Evolutionary conservation across 805 yeast genomes (phyloP), one percentile per base, ranked within the genome.

Genomic region (Saccharomycopsis sp.): DNA sequence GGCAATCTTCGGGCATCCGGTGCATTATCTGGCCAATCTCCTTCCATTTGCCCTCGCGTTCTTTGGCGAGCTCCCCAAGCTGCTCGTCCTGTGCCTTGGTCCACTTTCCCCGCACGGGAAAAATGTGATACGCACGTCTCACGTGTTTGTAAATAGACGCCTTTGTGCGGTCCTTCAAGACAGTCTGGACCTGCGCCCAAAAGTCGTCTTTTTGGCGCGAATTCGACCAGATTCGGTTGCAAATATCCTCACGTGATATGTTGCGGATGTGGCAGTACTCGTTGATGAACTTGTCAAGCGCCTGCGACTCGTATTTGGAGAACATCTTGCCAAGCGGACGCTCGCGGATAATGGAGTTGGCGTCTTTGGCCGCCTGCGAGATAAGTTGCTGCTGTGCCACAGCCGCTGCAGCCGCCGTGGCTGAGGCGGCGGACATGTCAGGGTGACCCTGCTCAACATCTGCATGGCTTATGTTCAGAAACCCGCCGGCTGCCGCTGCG

Each of bases 1-100:
- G 80, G 71, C 97, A 92, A 72, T 93, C 98, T 68, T 93, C 98
- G 0, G 98, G 97, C 98, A 93, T 93, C 66, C 98, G 78, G 14
- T 88, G 89, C 82, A 93, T 76, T 5, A 76, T 74, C 56, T 79
- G 79, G 5, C 97, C 97, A 61, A 93, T 88, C 47, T 77, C 76
- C 64, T 89, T 89, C 98, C 98, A 93, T 67, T 87, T 90, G 17
- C 94, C 90, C 59, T 85, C 89, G 64, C 82, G 80, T 24, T 84
- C 82, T 8, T 78, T 70, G 9, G 89, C 88, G 55, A 89, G 73
- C 56, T 78, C 78, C 1, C 83, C 82, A 56, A 93, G 75, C 53
- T 78, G 77, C 44, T 73, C 79, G 70, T 93, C 97, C 62, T 92
- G 97, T 61, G 83, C 89, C 7, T 81, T 75, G 0, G 87, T 85